These are phyloP conservation scores for Cyberlindnera maclurae DNA, from an alignment of 805 yeast species.

Conservation along the genomic window DNA sequence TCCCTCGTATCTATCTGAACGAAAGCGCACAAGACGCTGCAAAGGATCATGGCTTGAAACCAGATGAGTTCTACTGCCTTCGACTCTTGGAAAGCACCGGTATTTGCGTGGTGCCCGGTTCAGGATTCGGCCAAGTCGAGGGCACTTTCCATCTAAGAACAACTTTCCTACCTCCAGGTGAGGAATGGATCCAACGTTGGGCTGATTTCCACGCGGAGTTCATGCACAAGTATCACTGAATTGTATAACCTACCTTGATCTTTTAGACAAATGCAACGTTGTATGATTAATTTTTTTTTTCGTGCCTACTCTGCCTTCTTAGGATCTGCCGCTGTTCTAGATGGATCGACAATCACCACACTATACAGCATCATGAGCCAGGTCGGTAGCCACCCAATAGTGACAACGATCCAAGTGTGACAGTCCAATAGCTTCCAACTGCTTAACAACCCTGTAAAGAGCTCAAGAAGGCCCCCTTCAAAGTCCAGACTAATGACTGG, in stretches of 20 bases:
- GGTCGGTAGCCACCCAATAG: conserved; percentile 75
- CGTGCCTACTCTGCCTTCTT: conserved; percentile 3
- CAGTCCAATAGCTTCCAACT: conserved; percentile 66
- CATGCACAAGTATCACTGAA: conserved; percentile 28
- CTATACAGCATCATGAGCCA: conserved; percentile 50
- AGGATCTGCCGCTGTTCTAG: conserved; percentile 1
- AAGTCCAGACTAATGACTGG: conserved; percentile 25
- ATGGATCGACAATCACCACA: conserved; percentile 5
- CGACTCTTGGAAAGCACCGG: conserved; percentile 83
- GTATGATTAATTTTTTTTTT: not conserved
- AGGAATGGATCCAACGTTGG: conserved; percentile 81
- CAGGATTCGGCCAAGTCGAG: conserved; percentile 90
- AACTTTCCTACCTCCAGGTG: conserved; percentile 93
- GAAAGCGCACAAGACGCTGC: conserved; percentile 60
- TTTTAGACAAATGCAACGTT: not conserved
- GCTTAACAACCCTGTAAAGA: conserved; percentile 44
- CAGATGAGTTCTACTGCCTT: conserved; percentile 88
- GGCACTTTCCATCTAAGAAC: conserved; percentile 93
- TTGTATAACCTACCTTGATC: too few species aligned
- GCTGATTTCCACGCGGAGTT: conserved; percentile 70
- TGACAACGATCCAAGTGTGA: conserved; percentile 79
- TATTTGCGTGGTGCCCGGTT: conserved; percentile 95
- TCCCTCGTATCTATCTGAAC: conserved; percentile 70
- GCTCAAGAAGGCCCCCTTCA: conserved; percentile 13
- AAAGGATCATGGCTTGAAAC: conserved; percentile 42